Percentiles rank a stretch among this genome's conserved stretches.
Conservation (phyloP, 129 eudicot species). For the Glebionis coronaria region DNA sequence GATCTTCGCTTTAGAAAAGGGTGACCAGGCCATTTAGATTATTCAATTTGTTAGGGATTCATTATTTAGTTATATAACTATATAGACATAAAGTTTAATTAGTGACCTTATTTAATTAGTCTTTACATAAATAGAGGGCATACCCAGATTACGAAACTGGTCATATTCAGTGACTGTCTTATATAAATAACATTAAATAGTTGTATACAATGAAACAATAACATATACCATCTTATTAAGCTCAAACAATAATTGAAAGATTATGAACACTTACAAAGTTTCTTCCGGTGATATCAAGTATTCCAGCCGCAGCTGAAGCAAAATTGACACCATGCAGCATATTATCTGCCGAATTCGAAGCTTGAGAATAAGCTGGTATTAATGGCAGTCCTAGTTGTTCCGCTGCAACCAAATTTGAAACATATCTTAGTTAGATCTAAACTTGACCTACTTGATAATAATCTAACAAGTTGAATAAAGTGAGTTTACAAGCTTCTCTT, state of each 20-base stretch:
- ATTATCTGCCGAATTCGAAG: conserved; percentile 51
- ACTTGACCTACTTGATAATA: not conserved
- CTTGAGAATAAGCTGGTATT: conserved; percentile 66
- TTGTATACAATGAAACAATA: not conserved
- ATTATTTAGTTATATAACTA: too few species aligned
- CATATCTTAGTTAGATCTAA: conserved; percentile 4
- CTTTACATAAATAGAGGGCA: too few species aligned
- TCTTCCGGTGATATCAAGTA: conserved; percentile 82
- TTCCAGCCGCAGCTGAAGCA: conserved; percentile 98
- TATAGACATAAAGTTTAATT: too few species aligned
- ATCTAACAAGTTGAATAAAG: too few species aligned
- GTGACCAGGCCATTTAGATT: too few species aligned
- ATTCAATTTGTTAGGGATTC: too few species aligned
- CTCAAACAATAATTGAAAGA: not conserved
- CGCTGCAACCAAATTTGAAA: conserved; percentile 46
- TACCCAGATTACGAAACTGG: too few species aligned
- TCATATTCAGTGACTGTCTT: too few species aligned
- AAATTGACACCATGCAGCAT: conserved; percentile 83
- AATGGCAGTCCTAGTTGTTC: conserved; percentile 72
- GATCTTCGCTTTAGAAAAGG: too few species aligned
- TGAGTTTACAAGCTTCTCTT: not conserved
- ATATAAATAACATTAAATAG: too few species aligned
- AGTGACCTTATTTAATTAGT: too few species aligned
- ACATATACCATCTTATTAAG: not conserved
- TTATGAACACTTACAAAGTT: conserved; percentile 58